These are phyloP conservation scores for Pseudozyma hubeiensis DNA, from an alignment of 1,284 basidiomycete species.

Conservation along the genomic window DNA sequence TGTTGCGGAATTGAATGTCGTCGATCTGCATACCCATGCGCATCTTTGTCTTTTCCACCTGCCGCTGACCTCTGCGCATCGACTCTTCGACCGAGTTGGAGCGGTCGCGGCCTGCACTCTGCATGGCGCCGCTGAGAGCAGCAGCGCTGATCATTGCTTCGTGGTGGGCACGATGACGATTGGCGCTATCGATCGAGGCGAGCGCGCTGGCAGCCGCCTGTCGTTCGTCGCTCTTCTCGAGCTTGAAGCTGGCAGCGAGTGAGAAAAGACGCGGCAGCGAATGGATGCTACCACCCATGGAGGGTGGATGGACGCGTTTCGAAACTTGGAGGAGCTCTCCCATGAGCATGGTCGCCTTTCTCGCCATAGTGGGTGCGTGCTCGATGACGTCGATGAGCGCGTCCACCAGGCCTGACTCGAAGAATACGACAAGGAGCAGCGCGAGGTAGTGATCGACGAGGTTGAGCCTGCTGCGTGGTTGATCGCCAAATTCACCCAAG, in stretches of 20 bases:
- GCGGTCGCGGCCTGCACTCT: conserved; percentile 70
- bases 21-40: conserved; percentile 81
- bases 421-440: conserved; percentile 85
- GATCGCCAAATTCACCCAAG: conserved; percentile 45
- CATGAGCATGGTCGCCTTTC: conserved; percentile 84
- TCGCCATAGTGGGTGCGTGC: conserved; percentile 36
- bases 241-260: conserved; percentile 78
- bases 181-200: conserved; percentile 89
- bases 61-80: conserved; percentile 75
- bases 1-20: conserved; percentile 64
- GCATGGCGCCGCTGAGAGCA: conserved; percentile 23
- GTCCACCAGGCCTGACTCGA: conserved; percentile 80
- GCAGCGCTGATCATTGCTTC: conserved; percentile 42
- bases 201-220: conserved; percentile 87
- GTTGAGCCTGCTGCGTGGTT: conserved; percentile 73
- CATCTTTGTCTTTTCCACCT: conserved; percentile 88
- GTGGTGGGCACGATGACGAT: conserved; percentile 70
- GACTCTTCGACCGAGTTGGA: conserved; percentile 88
- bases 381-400: conserved; percentile 62
- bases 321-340: conserved; percentile 89
- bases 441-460: conserved; percentile 93
- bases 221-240: conserved; percentile 70
- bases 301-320: conserved; percentile 86
- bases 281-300: conserved; percentile 83
- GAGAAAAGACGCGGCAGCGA: conserved; percentile 86